phyloP scores from a whole-genome alignment of 345 rosid species.

The Carallia brachiata region DNA sequence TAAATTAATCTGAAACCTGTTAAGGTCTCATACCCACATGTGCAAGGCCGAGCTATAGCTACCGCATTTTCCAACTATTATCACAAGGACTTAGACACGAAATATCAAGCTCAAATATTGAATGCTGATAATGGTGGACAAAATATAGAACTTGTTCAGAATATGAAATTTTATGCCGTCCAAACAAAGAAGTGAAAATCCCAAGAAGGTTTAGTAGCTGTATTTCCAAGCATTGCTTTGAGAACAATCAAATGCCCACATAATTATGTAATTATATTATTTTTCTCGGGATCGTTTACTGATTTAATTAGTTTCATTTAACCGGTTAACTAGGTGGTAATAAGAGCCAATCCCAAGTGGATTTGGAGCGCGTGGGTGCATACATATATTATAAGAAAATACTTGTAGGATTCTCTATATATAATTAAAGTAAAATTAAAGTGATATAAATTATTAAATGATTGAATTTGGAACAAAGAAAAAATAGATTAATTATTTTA shows the following conservation, averaged over 20 bases:
- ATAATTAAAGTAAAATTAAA: too few relatives aligned
- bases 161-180: constrained; percentile 21
- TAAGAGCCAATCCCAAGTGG: constrained; percentile 5
- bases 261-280: constrained; percentile 17
- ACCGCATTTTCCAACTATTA: constrained; percentile 36
- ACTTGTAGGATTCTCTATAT: too few relatives aligned
- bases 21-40: constrained; percentile 35
- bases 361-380: constrained; percentile 26
- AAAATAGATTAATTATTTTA: too few relatives aligned
- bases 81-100: not conserved
- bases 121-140: not conserved
- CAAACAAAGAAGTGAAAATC: constrained; percentile 32
- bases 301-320: constrained; percentile 23
- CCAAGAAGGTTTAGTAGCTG: constrained; percentile 42
- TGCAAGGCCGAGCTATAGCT: constrained; percentile 39
- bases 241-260: constrained; percentile 39
- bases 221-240: constrained; percentile 45
- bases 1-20: constrained; percentile 22
- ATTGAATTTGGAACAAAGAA: too few relatives aligned
- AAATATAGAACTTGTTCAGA: constrained; percentile 1
- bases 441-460: not conserved
- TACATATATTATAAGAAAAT: too few relatives aligned
- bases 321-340: not conserved
- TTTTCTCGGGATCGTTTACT: constrained; percentile 44
- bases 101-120: not conserved